A percentile compares a stretch with the other conserved stretches of the same genome.
These are phyloP conservation scores for Agrocybe pediades DNA, from an alignment of 768 basidiomycete species.

Conservation along the genomic window DNA sequence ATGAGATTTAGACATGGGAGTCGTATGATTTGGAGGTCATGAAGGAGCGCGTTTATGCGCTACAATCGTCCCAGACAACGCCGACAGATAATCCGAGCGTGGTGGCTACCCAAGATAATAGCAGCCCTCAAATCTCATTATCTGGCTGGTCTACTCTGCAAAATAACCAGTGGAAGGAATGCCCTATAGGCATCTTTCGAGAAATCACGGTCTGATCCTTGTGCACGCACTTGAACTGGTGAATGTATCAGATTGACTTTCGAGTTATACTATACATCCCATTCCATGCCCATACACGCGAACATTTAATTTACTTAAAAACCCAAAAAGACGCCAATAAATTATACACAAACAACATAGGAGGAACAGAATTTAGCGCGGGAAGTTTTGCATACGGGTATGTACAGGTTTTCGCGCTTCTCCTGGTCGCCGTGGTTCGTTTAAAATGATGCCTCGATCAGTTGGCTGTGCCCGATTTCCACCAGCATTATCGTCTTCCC, in stretches of 20 bases:
- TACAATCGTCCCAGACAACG: slow-evolving; percentile 11
- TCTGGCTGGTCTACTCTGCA: slow-evolving; percentile 59
- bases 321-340: too few species aligned
- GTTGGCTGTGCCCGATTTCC: slow-evolving; percentile 19
- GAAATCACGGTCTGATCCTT: not conserved
- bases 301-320: not conserved
- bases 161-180: slow-evolving; percentile 55
- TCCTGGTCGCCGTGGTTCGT: slow-evolving; percentile 25
- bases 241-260: not conserved
- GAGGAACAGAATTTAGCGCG: not conserved
- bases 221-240: not conserved
- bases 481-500: slow-evolving; percentile 18
- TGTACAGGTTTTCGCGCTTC: slow-evolving; percentile 21
- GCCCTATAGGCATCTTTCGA: slow-evolving; percentile 63
- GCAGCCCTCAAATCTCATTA: slow-evolving; percentile 7
- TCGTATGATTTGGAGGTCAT: slow-evolving; percentile 53
- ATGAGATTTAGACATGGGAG: slow-evolving; percentile 48
- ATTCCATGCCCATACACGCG: too few species aligned
- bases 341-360: not conserved
- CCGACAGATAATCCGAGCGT: not conserved
- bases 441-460: slow-evolving; percentile 17
- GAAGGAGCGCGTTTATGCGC: slow-evolving; percentile 47
- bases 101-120: not conserved
- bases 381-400: slow-evolving; percentile 7
- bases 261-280: too few species aligned